Evolutionary conservation across 148 eudicot genomes (phyloP).

Genomic region (Nyssa sinensis): DNA sequence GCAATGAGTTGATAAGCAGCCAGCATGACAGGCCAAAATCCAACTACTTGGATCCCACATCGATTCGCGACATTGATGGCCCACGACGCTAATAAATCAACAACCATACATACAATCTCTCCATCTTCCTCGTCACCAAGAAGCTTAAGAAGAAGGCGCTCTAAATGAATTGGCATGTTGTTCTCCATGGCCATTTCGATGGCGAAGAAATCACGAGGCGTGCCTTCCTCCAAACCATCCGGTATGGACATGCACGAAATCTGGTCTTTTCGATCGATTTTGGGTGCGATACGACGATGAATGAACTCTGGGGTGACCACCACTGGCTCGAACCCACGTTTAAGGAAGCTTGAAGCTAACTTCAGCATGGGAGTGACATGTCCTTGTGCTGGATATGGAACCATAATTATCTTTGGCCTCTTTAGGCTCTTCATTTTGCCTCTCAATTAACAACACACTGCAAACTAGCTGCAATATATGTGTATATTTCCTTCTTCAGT

Average conservation of each 20-base stretch:
- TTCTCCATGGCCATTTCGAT: slow-evolving; percentile 51
- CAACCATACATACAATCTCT: slow-evolving; percentile 28
- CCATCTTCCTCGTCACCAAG: slow-evolving; percentile 5
- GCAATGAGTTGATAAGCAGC: slow-evolving; percentile 51
- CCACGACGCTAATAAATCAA: slow-evolving; percentile 59
- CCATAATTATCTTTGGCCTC: slow-evolving; percentile 23
- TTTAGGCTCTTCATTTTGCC: not conserved
- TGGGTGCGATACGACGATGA: slow-evolving; percentile 27
- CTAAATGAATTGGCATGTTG: slow-evolving; percentile 32
- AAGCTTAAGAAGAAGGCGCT: slow-evolving; percentile 17
- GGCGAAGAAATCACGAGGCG: slow-evolving; percentile 40
- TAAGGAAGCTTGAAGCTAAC: slow-evolving; percentile 26
- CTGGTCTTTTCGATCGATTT: not conserved
- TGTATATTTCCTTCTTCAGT: too few species aligned
- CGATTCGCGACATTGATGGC: slow-evolving; percentile 51
- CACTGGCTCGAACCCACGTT: slow-evolving; percentile 26
- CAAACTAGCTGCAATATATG: not conserved
- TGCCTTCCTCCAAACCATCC: slow-evolving; percentile 27
- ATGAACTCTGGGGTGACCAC: slow-evolving; percentile 42
- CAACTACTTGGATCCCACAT: slow-evolving; percentile 44
- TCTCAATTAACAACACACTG: too few species aligned
- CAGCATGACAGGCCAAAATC: slow-evolving; percentile 83
- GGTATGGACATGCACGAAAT: slow-evolving; percentile 26
- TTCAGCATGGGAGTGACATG: slow-evolving; percentile 55
- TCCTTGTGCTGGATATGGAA: slow-evolving; percentile 60